Evolutionary conservation across 805 yeast species (phyloP).

Genomic region (Saturnispora quitensis): DNA sequence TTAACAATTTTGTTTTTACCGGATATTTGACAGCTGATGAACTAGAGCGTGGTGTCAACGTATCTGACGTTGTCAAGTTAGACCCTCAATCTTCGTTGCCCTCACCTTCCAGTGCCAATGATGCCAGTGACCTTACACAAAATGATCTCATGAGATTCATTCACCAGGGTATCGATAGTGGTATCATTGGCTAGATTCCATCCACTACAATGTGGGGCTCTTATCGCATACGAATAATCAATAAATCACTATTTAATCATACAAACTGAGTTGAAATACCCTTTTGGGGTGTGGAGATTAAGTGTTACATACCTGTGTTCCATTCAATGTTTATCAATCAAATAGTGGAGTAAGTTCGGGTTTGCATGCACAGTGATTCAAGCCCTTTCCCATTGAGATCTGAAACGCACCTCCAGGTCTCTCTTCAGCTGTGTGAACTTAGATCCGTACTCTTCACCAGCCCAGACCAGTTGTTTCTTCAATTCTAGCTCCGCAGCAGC

Average conservation of each 20-base stretch:
- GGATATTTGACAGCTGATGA: conserved; percentile 53
- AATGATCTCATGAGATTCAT: conserved; percentile 36
- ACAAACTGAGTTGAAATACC: background rate
- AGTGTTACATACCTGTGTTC: background rate
- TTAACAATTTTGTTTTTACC: conserved; percentile 47
- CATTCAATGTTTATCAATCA: background rate
- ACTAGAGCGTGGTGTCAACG: conserved; percentile 22
- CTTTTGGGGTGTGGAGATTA: background rate
- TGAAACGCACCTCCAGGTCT: background rate
- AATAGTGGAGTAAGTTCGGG: background rate
- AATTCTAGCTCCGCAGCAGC: conserved; percentile 27
- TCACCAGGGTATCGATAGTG: conserved; percentile 34
- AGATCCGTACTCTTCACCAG: conserved; percentile 14
- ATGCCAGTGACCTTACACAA: conserved; percentile 20
- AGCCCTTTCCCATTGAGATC: conserved; percentile 4
- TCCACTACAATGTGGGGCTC: background rate
- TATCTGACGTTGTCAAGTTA: conserved; percentile 14
- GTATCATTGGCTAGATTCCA: conserved; percentile 1
- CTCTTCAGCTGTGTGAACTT: background rate
- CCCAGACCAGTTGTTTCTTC: conserved; percentile 32
- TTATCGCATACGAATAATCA: conserved; percentile 2
- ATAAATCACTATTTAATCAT: background rate
- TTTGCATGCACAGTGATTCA: background rate
- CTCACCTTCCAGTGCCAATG: background rate
- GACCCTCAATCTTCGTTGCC: background rate